Evolutionary conservation across 1,284 basidiomycete genomes (phyloP), one percentile per base, ranked within the genome.

Genomic region (Sporisorium scitamineum): DNA sequence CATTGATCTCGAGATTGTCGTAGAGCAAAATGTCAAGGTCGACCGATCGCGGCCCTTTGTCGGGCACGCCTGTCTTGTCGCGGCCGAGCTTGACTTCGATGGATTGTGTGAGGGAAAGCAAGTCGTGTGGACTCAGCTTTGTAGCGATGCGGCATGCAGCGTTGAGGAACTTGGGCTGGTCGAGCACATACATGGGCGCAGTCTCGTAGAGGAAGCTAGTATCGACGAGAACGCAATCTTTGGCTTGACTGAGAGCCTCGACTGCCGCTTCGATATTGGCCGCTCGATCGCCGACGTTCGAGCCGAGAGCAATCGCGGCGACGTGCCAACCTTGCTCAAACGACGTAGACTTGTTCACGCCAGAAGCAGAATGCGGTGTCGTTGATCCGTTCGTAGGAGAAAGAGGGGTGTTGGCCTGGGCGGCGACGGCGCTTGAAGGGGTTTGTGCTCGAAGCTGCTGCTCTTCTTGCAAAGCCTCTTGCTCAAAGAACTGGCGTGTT

Each of bases 161-260:
- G 83, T 99, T 99, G 70, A 93, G 89, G 86, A 99, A 99, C 31
- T 88, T 87, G 26, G 92, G 93, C 85, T 99, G 96, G 71, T 97
- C 91, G 18, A 90, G 89, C 26, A 96, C 91, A 86, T 99, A 99
- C 97, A 98, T 98, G 0, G 97, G 94, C 22, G 91, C 89, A 20
- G 92, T 95, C 86, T 97, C 92, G 85, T 99, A 99, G 87, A 99
- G 86, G 86, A 95, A 94, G 82, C 94, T 95, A 0, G 94, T 95
- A 76, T 93, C 89, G 27, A 92, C 86, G 87, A 81, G 16, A 80
- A 83, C 5, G 91, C 86, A 79, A 26, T 61, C 70, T 5, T 69
- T 52, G 20, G 77, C 62, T 70, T 82, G 62, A 77, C 71, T 41
- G 61, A 85, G 65, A 76, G 6, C 82, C 91, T 91, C 2, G 91